These are phyloP conservation scores for Fusarium sp. DNA, from an alignment of 2,329 filamentous ascomycete species.

Conservation along the genomic window DNA sequence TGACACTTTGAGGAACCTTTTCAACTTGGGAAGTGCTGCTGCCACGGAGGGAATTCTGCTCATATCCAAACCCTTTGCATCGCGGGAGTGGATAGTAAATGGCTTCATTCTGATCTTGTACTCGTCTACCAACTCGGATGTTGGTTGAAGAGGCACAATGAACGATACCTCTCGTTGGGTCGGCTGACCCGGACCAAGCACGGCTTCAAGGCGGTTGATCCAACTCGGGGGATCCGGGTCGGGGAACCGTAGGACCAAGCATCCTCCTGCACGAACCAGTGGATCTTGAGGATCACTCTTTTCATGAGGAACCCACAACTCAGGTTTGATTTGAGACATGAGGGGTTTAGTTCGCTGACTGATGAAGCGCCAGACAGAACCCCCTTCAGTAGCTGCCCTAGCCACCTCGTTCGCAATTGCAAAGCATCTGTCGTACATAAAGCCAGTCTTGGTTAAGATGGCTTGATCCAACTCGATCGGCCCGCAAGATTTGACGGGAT, in stretches of 20 bases:
- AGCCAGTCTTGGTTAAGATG: slow-evolving; percentile 41
- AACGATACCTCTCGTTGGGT: neutral
- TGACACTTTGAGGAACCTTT: slow-evolving; percentile 25
- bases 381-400: slow-evolving; percentile 29
- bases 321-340: slow-evolving; percentile 32
- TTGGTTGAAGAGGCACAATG: neutral
- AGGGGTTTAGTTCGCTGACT: slow-evolving; percentile 44
- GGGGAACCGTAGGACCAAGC: slow-evolving; percentile 17
- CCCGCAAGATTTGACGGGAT: slow-evolving; percentile 47
- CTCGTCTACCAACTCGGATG: neutral
- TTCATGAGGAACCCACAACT: slow-evolving; percentile 19
- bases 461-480: slow-evolving; percentile 42
- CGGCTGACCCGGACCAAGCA: fast-evolving
- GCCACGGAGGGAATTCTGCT: slow-evolving; percentile 5
- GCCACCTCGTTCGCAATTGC: slow-evolving; percentile 47
- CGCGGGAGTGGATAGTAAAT: slow-evolving; percentile 24
- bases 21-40: slow-evolving; percentile 15
- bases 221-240: neutral
- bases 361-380: slow-evolving; percentile 40
- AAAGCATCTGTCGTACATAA: slow-evolving; percentile 44
- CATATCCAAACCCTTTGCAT: slow-evolving; percentile 27
- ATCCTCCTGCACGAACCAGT: neutral
- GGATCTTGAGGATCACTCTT: neutral
- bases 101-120: slow-evolving; percentile 7
- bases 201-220: neutral